Percentiles rank a stretch among this genome's conserved stretches.
Evolutionary conservation across 176 grass and related monocot genomes (phyloP).

Genomic region (Oryza longistaminata): DNA sequence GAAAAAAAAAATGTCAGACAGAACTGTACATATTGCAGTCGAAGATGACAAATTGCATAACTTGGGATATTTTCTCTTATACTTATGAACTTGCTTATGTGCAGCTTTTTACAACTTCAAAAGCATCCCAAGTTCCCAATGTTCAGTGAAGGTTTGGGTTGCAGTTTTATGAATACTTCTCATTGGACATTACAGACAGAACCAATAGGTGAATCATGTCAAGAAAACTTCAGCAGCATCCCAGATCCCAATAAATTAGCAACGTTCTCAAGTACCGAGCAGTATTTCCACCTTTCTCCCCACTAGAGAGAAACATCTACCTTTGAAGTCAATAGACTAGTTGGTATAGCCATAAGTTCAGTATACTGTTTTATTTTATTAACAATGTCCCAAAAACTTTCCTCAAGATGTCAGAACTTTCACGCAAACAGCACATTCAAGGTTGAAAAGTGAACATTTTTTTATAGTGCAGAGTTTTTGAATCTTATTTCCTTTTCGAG

Average conservation of each 20-base stretch:
- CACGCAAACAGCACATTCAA: neutral
- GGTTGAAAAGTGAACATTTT: neutral
- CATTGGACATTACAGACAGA: neutral
- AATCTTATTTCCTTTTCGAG: neutral
- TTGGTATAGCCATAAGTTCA: neutral
- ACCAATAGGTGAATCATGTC: neutral
- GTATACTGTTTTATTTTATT: neutral
- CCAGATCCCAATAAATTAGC: neutral
- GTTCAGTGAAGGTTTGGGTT: neutral
- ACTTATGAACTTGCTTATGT: neutral
- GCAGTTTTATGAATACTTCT: constrained; percentile 17
- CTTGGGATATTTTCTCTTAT: neutral
- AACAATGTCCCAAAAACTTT: neutral
- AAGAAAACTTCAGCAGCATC: constrained; percentile 9
- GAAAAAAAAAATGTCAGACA: neutral
- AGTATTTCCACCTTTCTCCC: neutral
- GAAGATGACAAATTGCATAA: neutral
- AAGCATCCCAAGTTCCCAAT: neutral
- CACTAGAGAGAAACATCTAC: neutral
- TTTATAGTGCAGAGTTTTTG: neutral
- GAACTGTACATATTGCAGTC: neutral
- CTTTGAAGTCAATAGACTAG: neutral
- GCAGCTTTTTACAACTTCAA: neutral
- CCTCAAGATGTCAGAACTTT: neutral
- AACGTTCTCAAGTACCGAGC: neutral